Evolutionary conservation across 768 basidiomycete species (phyloP).

Genomic region (Nevesoporus exiguus): DNA sequence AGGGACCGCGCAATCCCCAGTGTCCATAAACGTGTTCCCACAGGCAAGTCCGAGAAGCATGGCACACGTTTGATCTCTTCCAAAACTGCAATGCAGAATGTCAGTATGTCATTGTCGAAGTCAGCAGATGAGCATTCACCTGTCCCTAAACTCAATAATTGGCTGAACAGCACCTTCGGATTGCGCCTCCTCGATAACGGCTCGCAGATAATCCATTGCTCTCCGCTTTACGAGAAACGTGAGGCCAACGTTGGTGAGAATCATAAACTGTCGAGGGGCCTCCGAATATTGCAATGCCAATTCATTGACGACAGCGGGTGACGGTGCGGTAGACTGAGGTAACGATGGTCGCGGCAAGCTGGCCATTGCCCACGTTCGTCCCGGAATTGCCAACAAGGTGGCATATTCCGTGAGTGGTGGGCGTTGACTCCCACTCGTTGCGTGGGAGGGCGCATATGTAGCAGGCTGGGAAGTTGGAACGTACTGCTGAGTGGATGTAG

Average conservation of each 20-base stretch:
- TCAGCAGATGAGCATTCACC: conserved; percentile 39
- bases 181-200: conserved; percentile 78
- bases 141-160: conserved; percentile 80
- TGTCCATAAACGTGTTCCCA: conserved; percentile 76
- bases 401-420: conserved; percentile 77
- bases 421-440: conserved; percentile 40
- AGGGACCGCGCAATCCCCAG: conserved; percentile 42
- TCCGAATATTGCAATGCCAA: conserved; percentile 79
- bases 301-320: conserved; percentile 68
- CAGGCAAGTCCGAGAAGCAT: conserved; percentile 87
- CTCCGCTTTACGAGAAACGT: conserved; percentile 78
- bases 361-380: conserved; percentile 82
- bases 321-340: conserved; percentile 38
- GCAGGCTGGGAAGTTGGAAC: conserved; percentile 34
- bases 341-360: conserved; percentile 40
- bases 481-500: conserved; percentile 38
- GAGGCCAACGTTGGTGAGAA: conserved; percentile 83
- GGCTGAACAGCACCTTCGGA: conserved; percentile 72
- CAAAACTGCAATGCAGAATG: conserved; percentile 54
- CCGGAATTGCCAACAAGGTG: conserved; percentile 71
- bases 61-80: conserved; percentile 87
- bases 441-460: conserved; percentile 42
- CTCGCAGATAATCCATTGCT: conserved; percentile 79
- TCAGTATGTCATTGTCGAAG: conserved; percentile 1
- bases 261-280: conserved; percentile 73